phyloP scores from a whole-genome alignment of 2,329 filamentous ascomycete genomes.

The Peltaster fructicola region DNA sequence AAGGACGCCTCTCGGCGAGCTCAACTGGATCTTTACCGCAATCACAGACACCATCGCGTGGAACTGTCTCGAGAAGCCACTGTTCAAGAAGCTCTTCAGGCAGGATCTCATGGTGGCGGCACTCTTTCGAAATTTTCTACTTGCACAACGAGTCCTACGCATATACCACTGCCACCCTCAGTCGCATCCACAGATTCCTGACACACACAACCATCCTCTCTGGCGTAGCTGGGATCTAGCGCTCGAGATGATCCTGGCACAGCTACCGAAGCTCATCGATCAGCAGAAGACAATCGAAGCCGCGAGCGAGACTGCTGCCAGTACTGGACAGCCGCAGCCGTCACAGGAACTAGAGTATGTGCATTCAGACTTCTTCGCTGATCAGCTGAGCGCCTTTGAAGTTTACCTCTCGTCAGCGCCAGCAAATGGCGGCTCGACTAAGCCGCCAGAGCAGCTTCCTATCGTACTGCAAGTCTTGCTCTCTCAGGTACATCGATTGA shows the following conservation, averaged over 20 bases:
- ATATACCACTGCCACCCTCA: slow-evolving; percentile 92
- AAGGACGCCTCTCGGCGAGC: slow-evolving; percentile 79
- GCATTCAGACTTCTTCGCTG: slow-evolving; percentile 90
- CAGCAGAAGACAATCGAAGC: slow-evolving; percentile 45
- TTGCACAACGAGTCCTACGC: slow-evolving; percentile 89
- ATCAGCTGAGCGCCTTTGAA: slow-evolving; percentile 92
- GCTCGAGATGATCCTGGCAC: slow-evolving; percentile 82
- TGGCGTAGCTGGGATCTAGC: slow-evolving; percentile 98
- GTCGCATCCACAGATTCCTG: slow-evolving; percentile 78
- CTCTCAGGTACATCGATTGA: slow-evolving; percentile 82
- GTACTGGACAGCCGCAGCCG: slow-evolving; percentile 7
- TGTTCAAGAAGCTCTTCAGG: slow-evolving; percentile 93
- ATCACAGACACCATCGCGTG: slow-evolving; percentile 98
- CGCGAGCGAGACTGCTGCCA: slow-evolving; percentile 7
- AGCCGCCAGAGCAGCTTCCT: slow-evolving; percentile 69
- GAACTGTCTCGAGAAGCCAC: slow-evolving; percentile 75
- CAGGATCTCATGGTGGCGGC: slow-evolving; percentile 99
- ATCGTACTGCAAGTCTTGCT: slow-evolving; percentile 91
- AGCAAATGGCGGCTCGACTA: slow-evolving; percentile 59
- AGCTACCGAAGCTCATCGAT: slow-evolving; percentile 68
- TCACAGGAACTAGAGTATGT: slow-evolving; percentile 63
- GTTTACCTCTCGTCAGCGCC: slow-evolving; percentile 83
- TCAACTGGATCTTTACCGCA: slow-evolving; percentile 99
- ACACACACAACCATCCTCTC: slow-evolving; percentile 83
- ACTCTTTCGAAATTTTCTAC: slow-evolving; percentile 84